phyloP scores from a whole-genome alignment of 2,329 filamentous ascomycete genomes.

The Calonectria crousiana region DNA sequence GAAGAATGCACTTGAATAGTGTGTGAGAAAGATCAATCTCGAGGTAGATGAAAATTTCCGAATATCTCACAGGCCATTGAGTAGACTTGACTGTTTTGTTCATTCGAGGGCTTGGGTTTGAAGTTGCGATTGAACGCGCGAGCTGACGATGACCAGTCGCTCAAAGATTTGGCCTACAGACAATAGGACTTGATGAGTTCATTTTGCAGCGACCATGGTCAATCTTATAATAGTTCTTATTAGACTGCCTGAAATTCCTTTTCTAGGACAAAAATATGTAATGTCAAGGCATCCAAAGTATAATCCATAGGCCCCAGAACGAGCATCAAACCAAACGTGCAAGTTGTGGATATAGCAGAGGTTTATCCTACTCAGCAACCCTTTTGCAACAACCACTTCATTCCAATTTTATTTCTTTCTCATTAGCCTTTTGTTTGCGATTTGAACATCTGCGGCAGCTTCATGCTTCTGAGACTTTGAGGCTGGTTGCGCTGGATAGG shows the following conservation, averaged over 20 bases:
- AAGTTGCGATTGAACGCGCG: not conserved
- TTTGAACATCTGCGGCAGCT: not conserved
- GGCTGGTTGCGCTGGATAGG: too few species aligned
- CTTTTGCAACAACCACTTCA: not conserved
- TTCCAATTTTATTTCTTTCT: not conserved
- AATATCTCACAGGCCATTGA: too few species aligned
- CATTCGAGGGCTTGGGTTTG: not conserved
- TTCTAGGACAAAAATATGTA: not conserved
- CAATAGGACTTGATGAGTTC: not conserved
- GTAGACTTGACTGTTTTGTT: too few species aligned
- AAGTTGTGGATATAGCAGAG: not conserved
- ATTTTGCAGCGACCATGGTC: not conserved
- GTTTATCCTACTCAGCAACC: not conserved
- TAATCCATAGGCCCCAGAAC: not conserved
- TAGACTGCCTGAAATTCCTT: not conserved
- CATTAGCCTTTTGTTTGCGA: not conserved
- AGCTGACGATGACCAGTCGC: not conserved
- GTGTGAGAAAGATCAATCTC: too few species aligned
- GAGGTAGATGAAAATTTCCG: not conserved
- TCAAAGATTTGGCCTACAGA: not conserved
- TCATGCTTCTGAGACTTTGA: not conserved
- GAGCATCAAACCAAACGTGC: not conserved
- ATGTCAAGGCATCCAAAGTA: not conserved
- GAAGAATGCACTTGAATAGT: not conserved
- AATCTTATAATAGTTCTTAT: not conserved